phyloP scores from a whole-genome alignment of 2,329 filamentous ascomycete genomes.

The Graphilbum sp. region DNA sequence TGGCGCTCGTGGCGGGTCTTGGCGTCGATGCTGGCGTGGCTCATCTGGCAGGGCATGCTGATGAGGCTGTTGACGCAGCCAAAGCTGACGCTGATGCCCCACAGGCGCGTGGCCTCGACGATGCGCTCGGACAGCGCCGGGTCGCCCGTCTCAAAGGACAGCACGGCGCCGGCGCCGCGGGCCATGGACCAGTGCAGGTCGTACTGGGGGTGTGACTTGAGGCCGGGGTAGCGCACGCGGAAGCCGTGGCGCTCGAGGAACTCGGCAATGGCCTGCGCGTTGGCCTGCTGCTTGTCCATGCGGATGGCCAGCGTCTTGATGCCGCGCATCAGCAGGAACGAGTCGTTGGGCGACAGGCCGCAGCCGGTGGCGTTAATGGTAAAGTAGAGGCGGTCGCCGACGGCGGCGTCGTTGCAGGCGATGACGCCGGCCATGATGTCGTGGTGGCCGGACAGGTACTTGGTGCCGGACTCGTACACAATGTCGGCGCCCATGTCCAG shows the following conservation, averaged over 20 bases:
- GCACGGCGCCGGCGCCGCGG: conserved; percentile 79
- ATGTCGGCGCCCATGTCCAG: conserved; percentile 90
- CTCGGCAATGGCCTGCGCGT: conserved; percentile 77
- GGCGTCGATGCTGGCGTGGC: conserved; percentile 92
- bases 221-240: conserved; percentile 83
- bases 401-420: conserved; percentile 64
- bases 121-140: conserved; percentile 72
- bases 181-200: conserved; percentile 93
- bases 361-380: conserved; percentile 95
- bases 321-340: conserved; percentile 85
- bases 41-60: conserved; percentile 99
- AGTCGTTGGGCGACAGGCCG: conserved; percentile 86
- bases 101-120: conserved; percentile 80
- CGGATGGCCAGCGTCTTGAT: conserved; percentile 94
- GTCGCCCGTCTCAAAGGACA: conserved; percentile 93
- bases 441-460: conserved; percentile 95
- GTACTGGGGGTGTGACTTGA: conserved; percentile 92
- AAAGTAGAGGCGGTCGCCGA: conserved; percentile 88
- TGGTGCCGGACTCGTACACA: conserved; percentile 94
- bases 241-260: conserved; percentile 88
- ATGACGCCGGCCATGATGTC: conserved; percentile 98
- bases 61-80: conserved; percentile 97
- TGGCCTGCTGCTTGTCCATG: conserved; percentile 96
- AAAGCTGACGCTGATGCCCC: conserved; percentile 93
- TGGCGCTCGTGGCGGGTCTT: conserved; percentile 79